Evolutionary conservation across 495 filamentous ascomycete species (phyloP).

Genomic region (Podospora sp.): DNA sequence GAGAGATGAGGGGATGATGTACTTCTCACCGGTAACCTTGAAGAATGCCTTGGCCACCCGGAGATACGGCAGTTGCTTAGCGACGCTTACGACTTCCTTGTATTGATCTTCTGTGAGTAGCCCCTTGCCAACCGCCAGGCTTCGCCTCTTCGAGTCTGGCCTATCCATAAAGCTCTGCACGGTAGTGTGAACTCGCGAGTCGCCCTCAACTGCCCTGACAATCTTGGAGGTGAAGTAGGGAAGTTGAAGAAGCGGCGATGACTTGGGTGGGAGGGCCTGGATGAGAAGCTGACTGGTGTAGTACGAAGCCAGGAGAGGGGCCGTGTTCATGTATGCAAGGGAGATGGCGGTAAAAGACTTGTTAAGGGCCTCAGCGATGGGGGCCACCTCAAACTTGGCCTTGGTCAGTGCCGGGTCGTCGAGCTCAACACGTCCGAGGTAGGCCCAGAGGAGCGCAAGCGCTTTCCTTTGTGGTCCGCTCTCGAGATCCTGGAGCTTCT

Average conservation of each 20-base stretch:
- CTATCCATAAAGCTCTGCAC: constrained; percentile 87
- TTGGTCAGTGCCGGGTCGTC: constrained; percentile 70
- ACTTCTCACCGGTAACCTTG: constrained; percentile 94
- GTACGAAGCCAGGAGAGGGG: constrained; percentile 81
- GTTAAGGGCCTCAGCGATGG: constrained; percentile 80
- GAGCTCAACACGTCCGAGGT: constrained; percentile 80
- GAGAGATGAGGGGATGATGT: constrained; percentile 88
- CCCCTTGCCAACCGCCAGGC: constrained; percentile 66
- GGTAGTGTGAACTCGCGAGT: constrained; percentile 71
- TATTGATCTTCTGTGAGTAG: constrained; percentile 79
- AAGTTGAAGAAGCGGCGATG: constrained; percentile 89
- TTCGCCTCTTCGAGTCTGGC: constrained; percentile 71
- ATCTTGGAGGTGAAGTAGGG: constrained; percentile 80
- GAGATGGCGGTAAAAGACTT: constrained; percentile 85
- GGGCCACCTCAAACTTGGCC: constrained; percentile 77
- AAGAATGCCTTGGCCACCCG: constrained; percentile 95
- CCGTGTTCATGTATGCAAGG: constrained; percentile 82
- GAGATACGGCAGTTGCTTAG: constrained; percentile 77
- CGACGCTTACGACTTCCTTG: constrained; percentile 69
- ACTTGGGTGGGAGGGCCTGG: constrained; percentile 80
- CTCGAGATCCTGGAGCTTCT: constrained; percentile 68
- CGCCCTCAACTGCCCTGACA: constrained; percentile 74
- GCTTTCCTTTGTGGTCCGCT: constrained; percentile 76
- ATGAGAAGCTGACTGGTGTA: constrained; percentile 80
- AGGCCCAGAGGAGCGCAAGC: constrained; percentile 91